phyloP scores from a whole-genome alignment of 75 land plant genomes.

The Larix kaempferi region DNA sequence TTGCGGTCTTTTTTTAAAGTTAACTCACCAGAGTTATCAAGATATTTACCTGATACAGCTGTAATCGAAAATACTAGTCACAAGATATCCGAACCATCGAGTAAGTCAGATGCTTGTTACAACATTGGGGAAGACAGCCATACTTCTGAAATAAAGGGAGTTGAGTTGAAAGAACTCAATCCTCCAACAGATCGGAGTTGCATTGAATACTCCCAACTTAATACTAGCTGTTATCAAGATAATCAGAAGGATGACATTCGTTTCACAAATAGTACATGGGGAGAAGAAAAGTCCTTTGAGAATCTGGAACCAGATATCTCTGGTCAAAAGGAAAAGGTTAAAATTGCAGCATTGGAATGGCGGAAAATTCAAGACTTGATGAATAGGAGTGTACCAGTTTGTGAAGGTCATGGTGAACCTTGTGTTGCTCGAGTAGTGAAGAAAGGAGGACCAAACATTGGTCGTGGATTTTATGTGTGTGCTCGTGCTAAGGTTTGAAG shows the following conservation, averaged over 20 bases:
- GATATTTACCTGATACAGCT: background rate
- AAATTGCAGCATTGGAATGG: slow-evolving; percentile 65
- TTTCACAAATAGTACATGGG: background rate
- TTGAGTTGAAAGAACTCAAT: background rate
- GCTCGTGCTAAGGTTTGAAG: slow-evolving; percentile 81
- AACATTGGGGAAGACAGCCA: background rate
- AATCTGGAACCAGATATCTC: background rate
- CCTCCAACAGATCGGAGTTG: slow-evolving; percentile 3
- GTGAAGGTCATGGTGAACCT: slow-evolving; percentile 83
- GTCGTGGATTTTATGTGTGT: slow-evolving; percentile 89
- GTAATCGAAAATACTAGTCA: background rate
- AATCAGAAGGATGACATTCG: background rate
- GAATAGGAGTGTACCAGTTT: slow-evolving; percentile 72
- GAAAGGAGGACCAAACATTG: slow-evolving; percentile 79
- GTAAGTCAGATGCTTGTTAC: background rate
- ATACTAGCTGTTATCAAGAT: background rate
- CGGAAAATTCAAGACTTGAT: slow-evolving; percentile 68
- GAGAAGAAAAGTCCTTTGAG: background rate
- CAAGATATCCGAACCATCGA: background rate
- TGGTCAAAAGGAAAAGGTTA: slow-evolving; percentile 18
- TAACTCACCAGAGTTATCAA: background rate
- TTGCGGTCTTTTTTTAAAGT: background rate
- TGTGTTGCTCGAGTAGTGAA: slow-evolving; percentile 88
- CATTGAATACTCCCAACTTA: background rate
- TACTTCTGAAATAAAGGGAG: background rate